Conservation (phyloP, 306 rosid species). For the Acmispon strigosus region DNA sequence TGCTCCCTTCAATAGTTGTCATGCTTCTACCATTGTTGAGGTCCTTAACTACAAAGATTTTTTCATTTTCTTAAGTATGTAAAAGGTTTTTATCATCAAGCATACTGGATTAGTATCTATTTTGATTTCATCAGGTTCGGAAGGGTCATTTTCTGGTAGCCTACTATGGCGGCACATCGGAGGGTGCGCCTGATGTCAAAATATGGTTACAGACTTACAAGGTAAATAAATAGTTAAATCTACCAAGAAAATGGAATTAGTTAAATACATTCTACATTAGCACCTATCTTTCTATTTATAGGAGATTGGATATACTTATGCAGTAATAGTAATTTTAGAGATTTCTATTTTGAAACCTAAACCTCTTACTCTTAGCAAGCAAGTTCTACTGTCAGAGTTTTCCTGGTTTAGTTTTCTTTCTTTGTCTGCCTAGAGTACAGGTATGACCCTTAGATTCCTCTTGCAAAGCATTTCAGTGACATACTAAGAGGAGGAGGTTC, state of each 20-base stretch:
- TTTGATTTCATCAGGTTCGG: slow-evolving; percentile 46
- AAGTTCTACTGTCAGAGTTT: background rate
- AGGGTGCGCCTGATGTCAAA: slow-evolving; percentile 90
- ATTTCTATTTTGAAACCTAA: background rate
- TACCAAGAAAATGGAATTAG: background rate
- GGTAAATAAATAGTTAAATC: slow-evolving; percentile 30
- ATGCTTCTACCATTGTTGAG: slow-evolving; percentile 98
- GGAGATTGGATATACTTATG: background rate
- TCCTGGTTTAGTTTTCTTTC: background rate
- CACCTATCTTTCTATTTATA: background rate
- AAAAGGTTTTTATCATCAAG: background rate
- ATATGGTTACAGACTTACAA: slow-evolving; percentile 81
- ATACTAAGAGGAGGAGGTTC: background rate
- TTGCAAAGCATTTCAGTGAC: background rate
- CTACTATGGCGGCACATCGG: slow-evolving; percentile 67
- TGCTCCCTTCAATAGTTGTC: slow-evolving; percentile 70
- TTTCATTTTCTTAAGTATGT: background rate
- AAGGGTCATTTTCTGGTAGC: slow-evolving; percentile 74
- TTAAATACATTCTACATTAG: background rate
- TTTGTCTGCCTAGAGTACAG: background rate
- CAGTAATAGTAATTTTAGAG: background rate
- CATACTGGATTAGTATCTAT: background rate
- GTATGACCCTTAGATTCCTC: background rate
- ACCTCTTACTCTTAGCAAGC: background rate
- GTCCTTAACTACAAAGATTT: slow-evolving; percentile 22